Percentiles rank a stretch among this genome's conserved stretches.
These are phyloP conservation scores for Paxillus ammoniavirescens DNA, from an alignment of 768 basidiomycete genomes.

Conservation along the genomic window DNA sequence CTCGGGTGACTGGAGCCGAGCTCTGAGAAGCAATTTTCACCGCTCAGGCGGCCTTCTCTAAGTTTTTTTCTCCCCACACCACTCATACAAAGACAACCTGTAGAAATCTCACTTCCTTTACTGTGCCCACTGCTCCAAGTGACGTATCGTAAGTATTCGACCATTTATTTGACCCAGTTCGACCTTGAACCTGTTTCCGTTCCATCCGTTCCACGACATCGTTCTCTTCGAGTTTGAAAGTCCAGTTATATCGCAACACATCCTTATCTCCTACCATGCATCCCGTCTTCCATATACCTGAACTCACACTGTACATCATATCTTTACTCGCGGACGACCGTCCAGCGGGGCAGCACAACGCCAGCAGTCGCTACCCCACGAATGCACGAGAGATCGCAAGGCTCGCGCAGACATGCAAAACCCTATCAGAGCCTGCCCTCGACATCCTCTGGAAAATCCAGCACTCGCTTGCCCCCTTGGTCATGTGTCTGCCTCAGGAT, in stretches of 20 bases:
- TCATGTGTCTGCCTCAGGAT: conserved; percentile 28
- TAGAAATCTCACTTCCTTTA: too few relatives aligned
- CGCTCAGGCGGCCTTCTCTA: too few relatives aligned
- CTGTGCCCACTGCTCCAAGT: too few relatives aligned
- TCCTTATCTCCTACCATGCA: conserved; percentile 19
- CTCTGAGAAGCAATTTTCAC: too few relatives aligned
- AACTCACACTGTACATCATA: conserved; percentile 25
- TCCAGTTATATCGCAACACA: background rate
- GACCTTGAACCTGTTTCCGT: too few relatives aligned
- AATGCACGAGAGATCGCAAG: conserved; percentile 24
- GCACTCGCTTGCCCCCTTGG: conserved; percentile 26
- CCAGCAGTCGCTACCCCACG: conserved; percentile 14
- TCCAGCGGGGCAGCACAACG: conserved; percentile 1
- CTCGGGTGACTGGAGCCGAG: too few relatives aligned
- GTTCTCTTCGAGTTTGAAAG: too few relatives aligned
- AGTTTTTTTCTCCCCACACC: too few relatives aligned
- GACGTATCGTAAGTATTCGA: too few relatives aligned
- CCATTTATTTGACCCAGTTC: too few relatives aligned
- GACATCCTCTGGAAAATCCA: conserved; percentile 32
- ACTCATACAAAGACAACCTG: too few relatives aligned
- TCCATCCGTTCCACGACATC: too few relatives aligned
- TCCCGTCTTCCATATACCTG: conserved; percentile 27
- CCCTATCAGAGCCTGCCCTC: conserved; percentile 26
- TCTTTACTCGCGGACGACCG: conserved; percentile 23
- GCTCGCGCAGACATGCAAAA: conserved; percentile 29